Evolutionary conservation across 352 stramenopile genomes (phyloP).

Genomic region (Phytophthora hybrid): DNA sequence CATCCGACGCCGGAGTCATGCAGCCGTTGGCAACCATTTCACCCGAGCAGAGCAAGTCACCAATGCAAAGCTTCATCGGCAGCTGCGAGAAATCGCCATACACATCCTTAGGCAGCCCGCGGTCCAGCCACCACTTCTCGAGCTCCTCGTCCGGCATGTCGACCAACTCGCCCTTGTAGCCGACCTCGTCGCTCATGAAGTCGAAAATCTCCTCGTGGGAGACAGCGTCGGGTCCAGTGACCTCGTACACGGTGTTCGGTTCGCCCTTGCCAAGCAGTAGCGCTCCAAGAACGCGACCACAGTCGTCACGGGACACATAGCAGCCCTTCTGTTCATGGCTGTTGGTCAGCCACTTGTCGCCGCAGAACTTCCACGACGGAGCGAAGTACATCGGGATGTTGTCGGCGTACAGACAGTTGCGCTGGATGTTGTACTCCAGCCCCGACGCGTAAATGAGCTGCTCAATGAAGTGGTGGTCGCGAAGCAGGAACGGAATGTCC

Average conservation of each 20-base stretch:
- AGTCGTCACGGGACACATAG: constrained; percentile 33
- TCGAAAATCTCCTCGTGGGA: constrained; percentile 25
- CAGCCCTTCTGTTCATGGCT: constrained; percentile 19
- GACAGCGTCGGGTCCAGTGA: constrained; percentile 19
- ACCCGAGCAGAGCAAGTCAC: constrained; percentile 22
- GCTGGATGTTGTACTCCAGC: constrained; percentile 40
- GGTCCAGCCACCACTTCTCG: constrained; percentile 27
- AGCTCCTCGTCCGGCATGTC: constrained; percentile 26
- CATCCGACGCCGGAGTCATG: constrained; percentile 20
- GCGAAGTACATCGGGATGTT: constrained; percentile 40
- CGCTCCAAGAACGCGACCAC: constrained; percentile 7
- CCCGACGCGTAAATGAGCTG: constrained; percentile 29
- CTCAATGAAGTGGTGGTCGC: constrained; percentile 41
- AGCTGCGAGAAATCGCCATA: constrained; percentile 31
- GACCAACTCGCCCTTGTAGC: constrained; percentile 20
- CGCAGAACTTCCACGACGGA: constrained; percentile 40
- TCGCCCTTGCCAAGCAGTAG: constrained; percentile 23
- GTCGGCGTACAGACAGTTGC: constrained; percentile 38
- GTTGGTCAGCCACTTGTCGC: constrained; percentile 38
- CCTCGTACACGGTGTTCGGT: constrained; percentile 23
- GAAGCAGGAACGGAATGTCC: constrained; percentile 33
- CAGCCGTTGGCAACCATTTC: constrained; percentile 25
- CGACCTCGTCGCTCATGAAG: constrained; percentile 13
- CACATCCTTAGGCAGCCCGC: constrained; percentile 17
- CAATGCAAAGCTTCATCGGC: constrained; percentile 31